These are phyloP conservation scores for Hygrophoropsis aurantiaca DNA, from an alignment of 768 basidiomycete genomes.

Conservation along the genomic window DNA sequence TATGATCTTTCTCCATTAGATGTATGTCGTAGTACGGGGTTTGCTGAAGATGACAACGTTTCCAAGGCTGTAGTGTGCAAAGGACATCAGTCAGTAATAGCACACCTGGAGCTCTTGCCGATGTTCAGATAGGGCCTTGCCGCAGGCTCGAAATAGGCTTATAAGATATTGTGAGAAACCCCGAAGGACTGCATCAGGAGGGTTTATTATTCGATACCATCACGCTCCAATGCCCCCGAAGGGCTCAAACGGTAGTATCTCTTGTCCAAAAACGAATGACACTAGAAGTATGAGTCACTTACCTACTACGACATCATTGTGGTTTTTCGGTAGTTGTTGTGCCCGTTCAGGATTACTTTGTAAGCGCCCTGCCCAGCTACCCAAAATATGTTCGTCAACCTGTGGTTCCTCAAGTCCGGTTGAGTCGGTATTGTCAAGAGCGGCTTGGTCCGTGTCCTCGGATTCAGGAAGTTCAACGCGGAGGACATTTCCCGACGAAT, in stretches of 20 bases:
- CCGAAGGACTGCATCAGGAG: not conserved
- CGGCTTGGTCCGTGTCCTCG: conserved; percentile 26
- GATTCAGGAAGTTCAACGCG: conserved; percentile 64
- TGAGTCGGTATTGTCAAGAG: not conserved
- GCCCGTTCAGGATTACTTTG: conserved; percentile 31
- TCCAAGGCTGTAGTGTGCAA: conserved; percentile 55
- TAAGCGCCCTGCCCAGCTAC: conserved; percentile 36
- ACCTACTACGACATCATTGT: conserved; percentile 40
- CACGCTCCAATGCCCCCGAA: too few species aligned
- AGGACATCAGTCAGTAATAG: conserved; percentile 3
- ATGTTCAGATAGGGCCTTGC: not conserved
- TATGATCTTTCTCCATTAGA: conserved; percentile 71
- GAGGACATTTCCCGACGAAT: conserved; percentile 73
- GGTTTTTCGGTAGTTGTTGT: conserved; percentile 13
- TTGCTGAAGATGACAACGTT: conserved; percentile 49
- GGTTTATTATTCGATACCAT: not conserved
- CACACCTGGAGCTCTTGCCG: not conserved
- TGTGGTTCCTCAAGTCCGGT: conserved; percentile 21
- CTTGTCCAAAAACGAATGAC: too few species aligned
- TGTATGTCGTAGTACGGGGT: conserved; percentile 54
- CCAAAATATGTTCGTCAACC: conserved; percentile 30
- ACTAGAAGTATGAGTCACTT: conserved; percentile 17
- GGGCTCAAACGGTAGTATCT: too few species aligned
- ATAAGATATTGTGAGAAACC: not conserved
- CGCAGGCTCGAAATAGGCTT: conserved; percentile 2